Percentiles rank a stretch among this genome's conserved stretches.
Evolutionary conservation across 2,329 filamentous ascomycete genomes (phyloP).

Genomic region (Blumeria graminis): DNA sequence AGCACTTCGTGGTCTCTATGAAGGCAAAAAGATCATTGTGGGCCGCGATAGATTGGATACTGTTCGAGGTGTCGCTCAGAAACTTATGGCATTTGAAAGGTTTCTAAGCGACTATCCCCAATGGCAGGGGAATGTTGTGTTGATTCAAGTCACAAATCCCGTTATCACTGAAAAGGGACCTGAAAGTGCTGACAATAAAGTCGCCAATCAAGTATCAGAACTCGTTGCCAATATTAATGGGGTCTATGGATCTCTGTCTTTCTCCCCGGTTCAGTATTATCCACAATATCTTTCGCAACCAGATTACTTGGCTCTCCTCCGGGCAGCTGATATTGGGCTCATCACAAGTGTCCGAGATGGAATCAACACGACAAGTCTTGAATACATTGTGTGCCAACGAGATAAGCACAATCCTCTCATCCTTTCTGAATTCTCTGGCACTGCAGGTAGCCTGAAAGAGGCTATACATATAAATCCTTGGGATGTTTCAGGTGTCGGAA

Average conservation of each 20-base stretch:
- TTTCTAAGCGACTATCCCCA: constrained; percentile 80
- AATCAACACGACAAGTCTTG: constrained; percentile 92
- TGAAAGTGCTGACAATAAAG: constrained; percentile 54
- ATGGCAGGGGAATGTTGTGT: constrained; percentile 75
- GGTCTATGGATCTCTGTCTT: constrained; percentile 64
- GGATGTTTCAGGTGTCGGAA: constrained; percentile 66
- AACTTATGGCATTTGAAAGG: constrained; percentile 78
- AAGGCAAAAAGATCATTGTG: constrained; percentile 85
- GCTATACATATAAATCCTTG: constrained; percentile 95
- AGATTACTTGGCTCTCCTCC: constrained; percentile 86
- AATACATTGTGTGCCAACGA: constrained; percentile 83
- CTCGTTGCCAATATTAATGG: constrained; percentile 84
- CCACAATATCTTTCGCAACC: constrained; percentile 74
- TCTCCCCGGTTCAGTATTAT: constrained; percentile 81
- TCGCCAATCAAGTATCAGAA: constrained; percentile 72
- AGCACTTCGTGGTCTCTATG: constrained; percentile 52
- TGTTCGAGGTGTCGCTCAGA: constrained; percentile 82
- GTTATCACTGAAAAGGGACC: constrained; percentile 57
- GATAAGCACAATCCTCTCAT: constrained; percentile 72
- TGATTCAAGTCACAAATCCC: constrained; percentile 87
- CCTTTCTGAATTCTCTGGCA: constrained; percentile 89
- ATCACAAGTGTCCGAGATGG: constrained; percentile 92
- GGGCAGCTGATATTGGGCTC: constrained; percentile 70
- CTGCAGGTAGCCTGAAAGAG: constrained; percentile 59
- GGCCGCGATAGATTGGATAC: constrained; percentile 85